Conservation (phyloP, 768 basidiomycete species). For the Suillus paluster region DNA sequence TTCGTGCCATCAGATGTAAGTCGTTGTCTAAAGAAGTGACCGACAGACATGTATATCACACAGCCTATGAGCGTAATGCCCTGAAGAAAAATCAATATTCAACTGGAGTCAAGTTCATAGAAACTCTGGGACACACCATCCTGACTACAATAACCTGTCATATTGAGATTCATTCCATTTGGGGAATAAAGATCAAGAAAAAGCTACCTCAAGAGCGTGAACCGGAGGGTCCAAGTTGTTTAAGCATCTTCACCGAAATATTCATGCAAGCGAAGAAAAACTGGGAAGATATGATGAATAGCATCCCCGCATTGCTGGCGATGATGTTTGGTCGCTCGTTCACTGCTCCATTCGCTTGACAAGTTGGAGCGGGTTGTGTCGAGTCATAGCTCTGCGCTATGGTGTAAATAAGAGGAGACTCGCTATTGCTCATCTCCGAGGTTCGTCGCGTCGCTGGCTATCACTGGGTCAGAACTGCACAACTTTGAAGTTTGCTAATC, state of each 20-base stretch:
- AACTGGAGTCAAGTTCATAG: background rate
- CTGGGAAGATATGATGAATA: conserved; percentile 62
- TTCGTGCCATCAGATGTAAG: conserved; percentile 14
- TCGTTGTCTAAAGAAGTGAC: background rate
- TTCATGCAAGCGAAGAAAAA: conserved; percentile 66
- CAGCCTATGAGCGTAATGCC: conserved; percentile 58
- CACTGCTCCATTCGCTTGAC: background rate
- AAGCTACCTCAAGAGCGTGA: conserved; percentile 56
- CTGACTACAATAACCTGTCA: conserved; percentile 56
- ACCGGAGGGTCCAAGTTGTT: conserved; percentile 61
- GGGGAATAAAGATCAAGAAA: background rate
- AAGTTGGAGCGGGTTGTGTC: too few species aligned
- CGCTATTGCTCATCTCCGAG: background rate
- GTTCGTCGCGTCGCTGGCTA: too few species aligned
- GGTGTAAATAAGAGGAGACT: background rate
- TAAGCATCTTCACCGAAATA: conserved; percentile 64
- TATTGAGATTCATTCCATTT: background rate
- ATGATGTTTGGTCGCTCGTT: conserved; percentile 2
- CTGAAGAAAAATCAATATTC: conserved; percentile 32
- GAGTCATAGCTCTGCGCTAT: background rate
- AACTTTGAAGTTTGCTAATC: too few species aligned
- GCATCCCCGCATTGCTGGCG: conserved; percentile 56
- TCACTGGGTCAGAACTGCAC: too few species aligned
- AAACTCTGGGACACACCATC: conserved; percentile 48
- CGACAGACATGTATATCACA: conserved; percentile 50